These are phyloP conservation scores for Parathielavia hyrcaniae DNA, from an alignment of 495 filamentous ascomycete species.

Conservation along the genomic window DNA sequence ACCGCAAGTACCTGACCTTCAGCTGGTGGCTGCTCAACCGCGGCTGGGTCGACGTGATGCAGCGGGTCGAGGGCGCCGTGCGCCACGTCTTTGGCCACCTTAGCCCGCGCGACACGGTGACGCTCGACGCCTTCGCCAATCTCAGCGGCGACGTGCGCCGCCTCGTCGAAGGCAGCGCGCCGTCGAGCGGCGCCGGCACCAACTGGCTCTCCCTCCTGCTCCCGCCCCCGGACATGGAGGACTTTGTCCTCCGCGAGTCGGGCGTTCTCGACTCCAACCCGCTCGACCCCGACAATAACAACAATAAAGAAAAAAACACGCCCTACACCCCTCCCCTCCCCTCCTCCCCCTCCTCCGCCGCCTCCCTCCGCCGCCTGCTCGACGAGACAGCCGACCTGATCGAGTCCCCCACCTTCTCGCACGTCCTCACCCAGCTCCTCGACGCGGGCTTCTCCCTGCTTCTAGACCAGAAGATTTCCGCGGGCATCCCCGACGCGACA, in stretches of 20 bases:
- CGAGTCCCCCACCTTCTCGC: conserved; percentile 82
- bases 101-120: conserved; percentile 82
- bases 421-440: conserved; percentile 76
- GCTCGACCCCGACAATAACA: background rate
- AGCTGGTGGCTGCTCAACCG: conserved; percentile 96
- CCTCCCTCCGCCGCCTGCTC: conserved; percentile 73
- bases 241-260: conserved; percentile 73
- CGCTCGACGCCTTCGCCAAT: conserved; percentile 66
- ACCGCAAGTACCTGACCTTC: conserved; percentile 87
- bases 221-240: conserved; percentile 69
- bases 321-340: conserved; percentile 43
- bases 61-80: conserved; percentile 71
- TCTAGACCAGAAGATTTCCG: conserved; percentile 67
- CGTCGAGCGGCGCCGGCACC: conserved; percentile 53
- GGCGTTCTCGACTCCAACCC: conserved; percentile 58
- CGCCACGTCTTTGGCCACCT: conserved; percentile 77
- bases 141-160: conserved; percentile 71
- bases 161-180: conserved; percentile 72
- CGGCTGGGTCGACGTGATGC: conserved; percentile 76
- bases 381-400: conserved; percentile 95
- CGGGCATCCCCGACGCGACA: conserved; percentile 64
- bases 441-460: conserved; percentile 80
- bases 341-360: conserved; percentile 32
- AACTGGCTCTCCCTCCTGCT: conserved; percentile 84
- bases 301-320: conserved; percentile 39